phyloP scores from a whole-genome alignment of 2,329 filamentous ascomycete genomes.

The Colletotrichum sp. region DNA sequence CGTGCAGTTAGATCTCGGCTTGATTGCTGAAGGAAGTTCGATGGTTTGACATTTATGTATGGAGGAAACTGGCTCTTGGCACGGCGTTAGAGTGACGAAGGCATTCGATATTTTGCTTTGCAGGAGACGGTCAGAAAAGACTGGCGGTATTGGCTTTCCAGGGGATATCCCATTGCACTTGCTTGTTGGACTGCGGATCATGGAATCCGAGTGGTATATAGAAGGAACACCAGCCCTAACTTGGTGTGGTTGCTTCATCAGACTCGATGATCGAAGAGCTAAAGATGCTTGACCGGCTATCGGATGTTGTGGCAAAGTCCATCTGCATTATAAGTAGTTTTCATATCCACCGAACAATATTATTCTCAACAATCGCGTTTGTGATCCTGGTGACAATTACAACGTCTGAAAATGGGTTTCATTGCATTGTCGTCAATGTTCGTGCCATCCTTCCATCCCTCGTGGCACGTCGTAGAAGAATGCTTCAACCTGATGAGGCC shows the following conservation, averaged over 20 bases:
- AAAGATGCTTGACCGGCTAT: background rate
- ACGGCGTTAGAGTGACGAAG: background rate
- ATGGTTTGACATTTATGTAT: background rate
- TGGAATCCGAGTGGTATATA: background rate
- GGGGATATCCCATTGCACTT: background rate
- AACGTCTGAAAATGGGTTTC: background rate
- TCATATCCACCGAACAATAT: background rate
- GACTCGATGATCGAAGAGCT: background rate
- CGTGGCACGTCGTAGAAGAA: background rate
- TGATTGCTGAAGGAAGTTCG: accelerated
- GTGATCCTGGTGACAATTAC: background rate
- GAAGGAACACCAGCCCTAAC: background rate
- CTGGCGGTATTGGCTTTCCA: background rate
- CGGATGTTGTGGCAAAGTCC: background rate
- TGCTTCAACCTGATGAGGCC: background rate
- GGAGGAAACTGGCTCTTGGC: background rate
- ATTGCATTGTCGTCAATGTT: background rate
- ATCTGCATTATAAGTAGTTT: background rate
- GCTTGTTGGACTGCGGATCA: background rate
- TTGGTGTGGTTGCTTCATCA: background rate
- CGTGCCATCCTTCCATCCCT: accelerated
- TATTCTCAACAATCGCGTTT: too few relatives aligned
- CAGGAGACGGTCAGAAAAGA: background rate
- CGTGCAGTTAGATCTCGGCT: background rate
- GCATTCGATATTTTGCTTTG: background rate